A percentile compares a stretch with the other conserved stretches of the same genome.
These are phyloP conservation scores for Lecanicillium sp. DNA, from an alignment of 2,329 filamentous ascomycete genomes.

Conservation along the genomic window DNA sequence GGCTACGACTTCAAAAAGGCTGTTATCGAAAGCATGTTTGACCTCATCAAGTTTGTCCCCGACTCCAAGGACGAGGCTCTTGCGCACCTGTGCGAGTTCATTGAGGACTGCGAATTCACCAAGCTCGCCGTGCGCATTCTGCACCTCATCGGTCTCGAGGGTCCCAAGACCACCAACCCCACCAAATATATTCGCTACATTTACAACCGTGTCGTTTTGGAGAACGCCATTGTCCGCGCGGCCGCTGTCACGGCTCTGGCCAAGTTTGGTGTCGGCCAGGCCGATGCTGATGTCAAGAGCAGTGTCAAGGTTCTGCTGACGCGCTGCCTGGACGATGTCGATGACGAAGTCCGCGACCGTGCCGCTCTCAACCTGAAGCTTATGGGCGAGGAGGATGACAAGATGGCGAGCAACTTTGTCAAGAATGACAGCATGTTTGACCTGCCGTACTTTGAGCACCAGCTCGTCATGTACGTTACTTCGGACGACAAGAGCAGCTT, in stretches of 20 bases:
- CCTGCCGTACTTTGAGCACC: constrained; percentile 89
- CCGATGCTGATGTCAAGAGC: constrained; percentile 93
- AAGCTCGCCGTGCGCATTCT: constrained; percentile 94
- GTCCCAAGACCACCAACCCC: constrained; percentile 88
- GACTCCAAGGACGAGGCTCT: constrained; percentile 77
- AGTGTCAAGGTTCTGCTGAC: constrained; percentile 90
- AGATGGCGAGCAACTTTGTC: constrained; percentile 79
- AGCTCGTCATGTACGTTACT: constrained; percentile 95
- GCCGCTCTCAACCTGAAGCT: constrained; percentile 86
- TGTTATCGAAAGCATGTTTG: constrained; percentile 98
- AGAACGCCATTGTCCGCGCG: constrained; percentile 92
- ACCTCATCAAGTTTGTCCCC: constrained; percentile 97
- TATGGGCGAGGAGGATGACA: constrained; percentile 88
- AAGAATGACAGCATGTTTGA: constrained; percentile 98
- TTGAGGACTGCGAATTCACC: constrained; percentile 98
- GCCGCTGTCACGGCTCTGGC: constrained; percentile 92
- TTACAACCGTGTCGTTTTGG: constrained; percentile 95
- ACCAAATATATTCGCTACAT: constrained; percentile 99
- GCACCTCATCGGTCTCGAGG: constrained; percentile 88
- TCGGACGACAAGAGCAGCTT: constrained; percentile 85
- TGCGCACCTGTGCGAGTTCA: constrained; percentile 95
- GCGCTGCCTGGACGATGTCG: constrained; percentile 90
- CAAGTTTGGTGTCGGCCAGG: constrained; percentile 95
- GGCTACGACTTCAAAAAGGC: constrained; percentile 98
- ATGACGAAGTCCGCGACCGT: constrained; percentile 95